Evolutionary conservation across 2,329 filamentous ascomycete genomes (phyloP).

Genomic region (Didymella arachidicola): DNA sequence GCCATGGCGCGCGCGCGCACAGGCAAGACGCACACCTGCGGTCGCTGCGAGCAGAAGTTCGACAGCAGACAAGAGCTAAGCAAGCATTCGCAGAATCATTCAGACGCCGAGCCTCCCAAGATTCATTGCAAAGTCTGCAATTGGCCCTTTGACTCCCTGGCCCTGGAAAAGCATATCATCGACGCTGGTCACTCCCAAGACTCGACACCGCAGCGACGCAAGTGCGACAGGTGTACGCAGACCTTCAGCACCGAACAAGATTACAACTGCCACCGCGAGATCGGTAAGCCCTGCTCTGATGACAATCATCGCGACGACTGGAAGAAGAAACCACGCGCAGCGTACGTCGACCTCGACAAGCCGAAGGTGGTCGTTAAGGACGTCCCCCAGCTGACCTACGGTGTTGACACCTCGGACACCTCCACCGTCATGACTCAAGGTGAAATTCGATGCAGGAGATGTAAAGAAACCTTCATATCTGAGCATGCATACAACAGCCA

Average conservation of each 20-base stretch:
- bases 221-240: conserved; percentile 25
- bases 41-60: conserved; percentile 30
- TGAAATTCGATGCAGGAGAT: conserved; percentile 27
- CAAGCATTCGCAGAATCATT: conserved; percentile 26
- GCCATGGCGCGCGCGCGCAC: not conserved
- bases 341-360: conserved; percentile 25
- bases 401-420: conserved; percentile 11
- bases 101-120: conserved; percentile 5
- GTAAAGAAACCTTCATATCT: conserved; percentile 33
- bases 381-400: conserved; percentile 9
- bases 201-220: not conserved
- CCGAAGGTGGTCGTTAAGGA: conserved; percentile 7
- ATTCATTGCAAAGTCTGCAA: conserved; percentile 14
- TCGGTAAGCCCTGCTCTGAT: conserved; percentile 27
- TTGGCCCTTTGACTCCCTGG: conserved; percentile 19
- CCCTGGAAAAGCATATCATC: conserved; percentile 32
- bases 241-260: conserved; percentile 19
- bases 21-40: conserved; percentile 26
- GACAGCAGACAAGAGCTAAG: conserved; percentile 21
- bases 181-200: conserved; percentile 21
- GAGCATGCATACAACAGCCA: conserved; percentile 28
- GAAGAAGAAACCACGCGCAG: conserved; percentile 6
- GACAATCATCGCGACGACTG: conserved; percentile 11
- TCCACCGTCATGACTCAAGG: conserved; percentile 18
- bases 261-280: conserved; percentile 24